Evolutionary conservation across 306 rosid genomes (phyloP).

Genomic region (Leucaena leucocephala): DNA sequence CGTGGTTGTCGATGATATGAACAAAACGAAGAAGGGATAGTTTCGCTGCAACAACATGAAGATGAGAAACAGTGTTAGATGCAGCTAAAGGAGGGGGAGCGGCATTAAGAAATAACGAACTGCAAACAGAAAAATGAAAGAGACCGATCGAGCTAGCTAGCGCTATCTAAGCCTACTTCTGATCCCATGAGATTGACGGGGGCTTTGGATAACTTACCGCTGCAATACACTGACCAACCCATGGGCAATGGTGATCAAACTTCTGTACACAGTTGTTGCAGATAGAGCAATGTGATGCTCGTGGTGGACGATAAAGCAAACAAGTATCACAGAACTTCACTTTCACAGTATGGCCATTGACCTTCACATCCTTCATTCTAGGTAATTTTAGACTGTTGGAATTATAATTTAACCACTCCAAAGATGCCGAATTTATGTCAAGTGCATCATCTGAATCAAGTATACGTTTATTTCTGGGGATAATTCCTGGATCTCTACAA

Average conservation of each 20-base stretch:
- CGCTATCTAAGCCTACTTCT: background rate
- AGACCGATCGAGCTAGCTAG: background rate
- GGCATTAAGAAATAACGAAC: background rate
- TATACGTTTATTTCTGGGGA: slow-evolving; percentile 70
- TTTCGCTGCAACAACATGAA: slow-evolving; percentile 71
- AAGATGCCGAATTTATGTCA: slow-evolving; percentile 47
- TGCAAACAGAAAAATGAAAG: background rate
- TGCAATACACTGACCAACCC: slow-evolving; percentile 99
- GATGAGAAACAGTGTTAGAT: slow-evolving; percentile 32
- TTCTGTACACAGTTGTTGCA: slow-evolving; percentile 96
- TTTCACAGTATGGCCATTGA: slow-evolving; percentile 75
- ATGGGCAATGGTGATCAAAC: slow-evolving; percentile 97
- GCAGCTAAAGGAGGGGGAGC: background rate
- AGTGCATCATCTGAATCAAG: slow-evolving; percentile 61
- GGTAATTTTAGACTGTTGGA: slow-evolving; percentile 62
- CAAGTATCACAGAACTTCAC: slow-evolving; percentile 94
- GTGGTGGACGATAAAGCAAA: slow-evolving; percentile 84
- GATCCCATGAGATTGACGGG: background rate
- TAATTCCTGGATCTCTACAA: slow-evolving; percentile 91
- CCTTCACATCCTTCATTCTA: slow-evolving; percentile 60
- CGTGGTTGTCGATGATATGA: slow-evolving; percentile 72
- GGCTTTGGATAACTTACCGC: slow-evolving; percentile 54
- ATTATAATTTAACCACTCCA: slow-evolving; percentile 71
- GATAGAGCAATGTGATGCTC: slow-evolving; percentile 94
- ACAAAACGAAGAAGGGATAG: slow-evolving; percentile 82